A percentile compares a stretch with the other conserved stretches of the same genome.
phyloP scores from a whole-genome alignment of 202 grass and related monocot genomes.

The Miscanthus sacchariflorus region DNA sequence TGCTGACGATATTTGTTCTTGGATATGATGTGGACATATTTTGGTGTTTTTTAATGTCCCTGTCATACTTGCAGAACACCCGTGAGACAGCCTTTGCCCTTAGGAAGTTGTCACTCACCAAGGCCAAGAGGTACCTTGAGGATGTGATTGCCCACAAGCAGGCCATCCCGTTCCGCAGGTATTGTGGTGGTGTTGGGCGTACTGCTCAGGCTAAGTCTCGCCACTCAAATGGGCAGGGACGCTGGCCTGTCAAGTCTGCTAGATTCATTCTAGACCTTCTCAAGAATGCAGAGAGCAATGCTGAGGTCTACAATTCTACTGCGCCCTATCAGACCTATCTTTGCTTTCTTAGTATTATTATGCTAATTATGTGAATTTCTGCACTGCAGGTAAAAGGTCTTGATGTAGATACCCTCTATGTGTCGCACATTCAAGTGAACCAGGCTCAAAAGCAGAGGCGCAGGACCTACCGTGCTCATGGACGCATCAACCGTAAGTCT shows the following conservation, averaged over 20 bases:
- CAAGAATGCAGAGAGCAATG: slow-evolving; percentile 74
- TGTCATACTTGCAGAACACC: slow-evolving; percentile 49
- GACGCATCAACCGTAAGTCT: slow-evolving; percentile 66
- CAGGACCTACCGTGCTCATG: slow-evolving; percentile 65
- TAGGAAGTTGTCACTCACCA: slow-evolving; percentile 51
- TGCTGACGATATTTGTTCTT: background rate
- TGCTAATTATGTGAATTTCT: background rate
- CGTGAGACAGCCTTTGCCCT: slow-evolving; percentile 66
- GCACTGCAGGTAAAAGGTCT: slow-evolving; percentile 55
- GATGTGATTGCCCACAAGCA: slow-evolving; percentile 73
- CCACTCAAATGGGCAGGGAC: slow-evolving; percentile 67
- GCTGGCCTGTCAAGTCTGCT: slow-evolving; percentile 71
- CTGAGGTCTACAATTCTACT: slow-evolving; percentile 39
- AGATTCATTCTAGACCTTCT: slow-evolving; percentile 69
- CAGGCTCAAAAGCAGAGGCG: slow-evolving; percentile 52
- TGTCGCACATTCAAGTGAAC: background rate
- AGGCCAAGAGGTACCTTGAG: slow-evolving; percentile 72
- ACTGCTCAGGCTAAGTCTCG: slow-evolving; percentile 61
- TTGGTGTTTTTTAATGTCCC: background rate
- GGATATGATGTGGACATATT: background rate
- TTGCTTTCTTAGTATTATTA: background rate
- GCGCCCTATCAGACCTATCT: background rate
- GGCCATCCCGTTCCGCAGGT: slow-evolving; percentile 70
- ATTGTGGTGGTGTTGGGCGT: slow-evolving; percentile 65
- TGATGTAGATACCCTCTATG: slow-evolving; percentile 52